A percentile compares a stretch with the other conserved stretches of the same genome.
Evolutionary conservation across 768 basidiomycete species (phyloP).

Genomic region (Tylopilus plumbeoviolaceoides): DNA sequence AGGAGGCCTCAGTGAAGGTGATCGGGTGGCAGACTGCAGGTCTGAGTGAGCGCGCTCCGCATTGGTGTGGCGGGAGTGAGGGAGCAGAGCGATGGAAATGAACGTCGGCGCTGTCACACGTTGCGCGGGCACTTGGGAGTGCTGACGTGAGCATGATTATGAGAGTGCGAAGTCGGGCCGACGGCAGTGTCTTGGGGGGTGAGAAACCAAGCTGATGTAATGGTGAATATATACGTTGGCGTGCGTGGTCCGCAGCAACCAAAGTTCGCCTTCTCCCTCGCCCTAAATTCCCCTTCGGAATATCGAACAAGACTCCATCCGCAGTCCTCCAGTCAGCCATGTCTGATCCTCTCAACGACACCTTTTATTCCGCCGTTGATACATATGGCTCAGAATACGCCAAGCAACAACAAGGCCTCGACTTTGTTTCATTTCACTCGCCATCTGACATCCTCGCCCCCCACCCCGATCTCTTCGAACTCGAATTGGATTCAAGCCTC

Average conservation of each 20-base stretch:
- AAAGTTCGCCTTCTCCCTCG: slow-evolving; percentile 4
- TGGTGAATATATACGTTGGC: slow-evolving; percentile 30
- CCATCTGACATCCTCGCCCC: slow-evolving; percentile 71
- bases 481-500: slow-evolving; percentile 71
- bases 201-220: slow-evolving; percentile 33
- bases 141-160: slow-evolving; percentile 20
- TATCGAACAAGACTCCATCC: slow-evolving; percentile 17
- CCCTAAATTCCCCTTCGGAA: slow-evolving; percentile 6
- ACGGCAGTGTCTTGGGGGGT: slow-evolving; percentile 28
- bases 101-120: background rate
- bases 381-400: slow-evolving; percentile 35
- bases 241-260: slow-evolving; percentile 34
- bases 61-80: slow-evolving; percentile 3
- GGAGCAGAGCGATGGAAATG: background rate
- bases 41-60: slow-evolving; percentile 10
- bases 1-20: slow-evolving; percentile 7
- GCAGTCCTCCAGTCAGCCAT: slow-evolving; percentile 27
- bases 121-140: background rate
- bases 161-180: slow-evolving; percentile 15
- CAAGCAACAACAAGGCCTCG: slow-evolving; percentile 45
- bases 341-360: slow-evolving; percentile 31
- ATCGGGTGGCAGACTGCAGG: slow-evolving; percentile 22
- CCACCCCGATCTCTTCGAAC: slow-evolving; percentile 79
- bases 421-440: slow-evolving; percentile 67
- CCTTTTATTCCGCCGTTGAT: slow-evolving; percentile 32